Evolutionary conservation across 148 eudicot genomes (phyloP).

Genomic region (Amaranthus palmeri): DNA sequence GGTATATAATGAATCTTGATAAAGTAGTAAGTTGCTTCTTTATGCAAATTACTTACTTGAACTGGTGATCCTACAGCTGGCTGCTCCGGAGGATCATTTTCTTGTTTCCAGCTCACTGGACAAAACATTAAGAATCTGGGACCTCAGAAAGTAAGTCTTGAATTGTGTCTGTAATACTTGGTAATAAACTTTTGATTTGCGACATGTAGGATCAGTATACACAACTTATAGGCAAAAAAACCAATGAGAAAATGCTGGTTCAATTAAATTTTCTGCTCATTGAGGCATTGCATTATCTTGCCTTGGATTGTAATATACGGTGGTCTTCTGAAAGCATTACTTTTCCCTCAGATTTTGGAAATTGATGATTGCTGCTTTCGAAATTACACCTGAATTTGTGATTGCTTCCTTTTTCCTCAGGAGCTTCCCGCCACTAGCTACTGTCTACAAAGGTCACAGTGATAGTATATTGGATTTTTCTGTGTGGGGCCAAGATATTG

Average conservation of each 20-base stretch:
- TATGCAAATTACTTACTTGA: conserved; percentile 10
- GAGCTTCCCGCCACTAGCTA: conserved; percentile 53
- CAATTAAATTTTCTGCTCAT: no score
- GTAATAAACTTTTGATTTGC: not conserved
- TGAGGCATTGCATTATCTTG: no score
- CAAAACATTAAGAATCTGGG: conserved; percentile 87
- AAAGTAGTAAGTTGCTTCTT: not conserved
- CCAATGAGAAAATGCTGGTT: no score
- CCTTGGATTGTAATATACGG: no score
- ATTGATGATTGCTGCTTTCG: not conserved
- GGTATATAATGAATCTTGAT: conserved; percentile 40
- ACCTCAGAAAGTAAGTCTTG: conserved; percentile 73
- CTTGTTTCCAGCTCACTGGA: conserved; percentile 94
- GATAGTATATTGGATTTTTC: conserved; percentile 82
- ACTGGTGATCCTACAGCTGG: conserved; percentile 57
- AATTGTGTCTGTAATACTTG: not conserved
- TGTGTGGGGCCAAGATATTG: conserved; percentile 88
- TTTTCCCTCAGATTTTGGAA: not conserved
- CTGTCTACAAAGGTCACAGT: conserved; percentile 69
- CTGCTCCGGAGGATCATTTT: conserved; percentile 76
- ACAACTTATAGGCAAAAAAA: no score
- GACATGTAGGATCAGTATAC: no score
- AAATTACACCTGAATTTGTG: conserved; percentile 6
- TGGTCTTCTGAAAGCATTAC: not conserved
- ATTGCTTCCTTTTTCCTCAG: conserved; percentile 35